Base-by-base conservation (phyloP, 139 green algal genomes). In the Chlorella sp. region DNA sequence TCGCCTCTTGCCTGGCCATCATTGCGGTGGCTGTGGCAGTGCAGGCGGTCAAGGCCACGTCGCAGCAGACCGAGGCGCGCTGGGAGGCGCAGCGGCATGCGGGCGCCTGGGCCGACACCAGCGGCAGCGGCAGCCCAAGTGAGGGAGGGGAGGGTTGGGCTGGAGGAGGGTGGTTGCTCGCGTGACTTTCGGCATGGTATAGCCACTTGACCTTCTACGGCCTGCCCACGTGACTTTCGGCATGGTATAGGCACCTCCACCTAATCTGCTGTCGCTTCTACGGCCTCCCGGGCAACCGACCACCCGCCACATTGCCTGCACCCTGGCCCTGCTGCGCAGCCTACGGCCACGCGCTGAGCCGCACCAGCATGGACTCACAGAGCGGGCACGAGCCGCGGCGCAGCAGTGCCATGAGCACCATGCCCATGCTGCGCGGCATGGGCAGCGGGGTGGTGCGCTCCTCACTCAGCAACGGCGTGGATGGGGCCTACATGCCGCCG, bases 1-100 rank as follows among this genome's bases (percentile, higher is more conserved):
- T 86, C 22, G 87, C 56, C n/a, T 85, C 83, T n/a, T 86, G 75
- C 44, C 54, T 90, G 24, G 83, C 76, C 7, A 64, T 84, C 38
- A 83, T 90, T 30, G 68, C 68, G 0, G 3, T 46, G 24, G 87
- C 58, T 11, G n/a, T 87, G 41, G 8, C 75, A 0, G 83, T 87
- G 22, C 83, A 88, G 70, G 69, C 46, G 26, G 54, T 90, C 26
- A 90, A 90, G 34, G 81, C 86, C 1, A 68, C 34, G 26, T 44
- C 43, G 24, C 36, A 82, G 44, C 62, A 73, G 46, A 58, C 79
- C 58, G 86, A 90, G 46, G 72, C 68, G 17, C 24, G 30, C 36
- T 90, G 86, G 86, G 75, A 51, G 16, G 67, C 48, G 22, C 62
- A 51, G 54, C 82, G 46, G 73, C 46, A 14, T 14, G 44, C 36